These are phyloP conservation scores for Parietaria judaica DNA, from an alignment of 306 rosid species.

Conservation along the genomic window DNA sequence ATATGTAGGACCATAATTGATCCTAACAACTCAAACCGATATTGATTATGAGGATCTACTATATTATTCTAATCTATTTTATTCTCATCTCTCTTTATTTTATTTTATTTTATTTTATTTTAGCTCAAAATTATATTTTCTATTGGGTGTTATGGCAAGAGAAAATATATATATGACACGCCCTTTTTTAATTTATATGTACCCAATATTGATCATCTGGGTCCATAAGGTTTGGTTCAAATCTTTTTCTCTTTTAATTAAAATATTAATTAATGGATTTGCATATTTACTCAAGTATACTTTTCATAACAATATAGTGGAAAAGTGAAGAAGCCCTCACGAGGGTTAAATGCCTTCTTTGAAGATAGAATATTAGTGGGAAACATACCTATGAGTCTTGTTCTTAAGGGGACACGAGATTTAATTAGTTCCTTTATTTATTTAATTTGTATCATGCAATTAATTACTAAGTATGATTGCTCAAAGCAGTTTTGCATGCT, in stretches of 20 bases:
- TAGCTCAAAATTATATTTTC: not conserved
- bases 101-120: not conserved
- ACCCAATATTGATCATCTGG: constrained; percentile 18
- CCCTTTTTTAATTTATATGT: constrained; percentile 9
- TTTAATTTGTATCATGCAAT: constrained; percentile 14
- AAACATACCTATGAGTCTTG: constrained; percentile 8
- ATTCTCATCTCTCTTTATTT: not conserved
- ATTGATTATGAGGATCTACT: constrained; percentile 17
- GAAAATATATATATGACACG: constrained; percentile 5
- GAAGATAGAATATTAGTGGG: constrained; percentile 23
- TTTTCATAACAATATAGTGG: not conserved
- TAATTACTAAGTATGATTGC: constrained; percentile 23
- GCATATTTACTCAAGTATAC: not conserved
- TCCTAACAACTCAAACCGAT: constrained; percentile 27
- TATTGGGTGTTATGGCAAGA: constrained; percentile 13
- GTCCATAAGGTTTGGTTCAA: constrained; percentile 20
- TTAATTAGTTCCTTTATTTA: not conserved
- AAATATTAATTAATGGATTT: not conserved
- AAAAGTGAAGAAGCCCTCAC: not conserved
- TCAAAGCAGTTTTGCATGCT: constrained; percentile 6
- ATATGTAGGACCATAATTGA: constrained; percentile 45
- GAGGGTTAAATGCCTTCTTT: constrained; percentile 1
- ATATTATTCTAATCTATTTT: constrained; percentile 4
- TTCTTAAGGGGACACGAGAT: constrained; percentile 1
- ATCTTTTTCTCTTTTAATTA: not conserved